Conservation (phyloP, 1,139 yeast genomes). For the Chernovozyma aurita region DNA sequence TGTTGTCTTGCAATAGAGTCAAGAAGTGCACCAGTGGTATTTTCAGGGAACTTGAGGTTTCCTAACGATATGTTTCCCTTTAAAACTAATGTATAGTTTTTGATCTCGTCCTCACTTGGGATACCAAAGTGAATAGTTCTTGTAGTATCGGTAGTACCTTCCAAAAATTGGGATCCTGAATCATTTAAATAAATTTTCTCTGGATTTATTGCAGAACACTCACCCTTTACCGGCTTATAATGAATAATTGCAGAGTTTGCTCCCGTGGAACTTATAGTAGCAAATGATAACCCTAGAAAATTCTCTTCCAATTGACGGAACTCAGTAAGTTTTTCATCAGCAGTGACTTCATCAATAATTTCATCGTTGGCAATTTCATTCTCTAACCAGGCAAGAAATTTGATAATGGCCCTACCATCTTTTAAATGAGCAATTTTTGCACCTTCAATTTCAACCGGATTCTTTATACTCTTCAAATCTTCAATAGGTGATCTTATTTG, state of each 20-base stretch:
- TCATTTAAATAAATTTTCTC: slow-evolving; percentile 80
- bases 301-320: slow-evolving; percentile 59
- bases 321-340: slow-evolving; percentile 63
- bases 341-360: slow-evolving; percentile 72
- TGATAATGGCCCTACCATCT: slow-evolving; percentile 80
- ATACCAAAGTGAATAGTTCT: slow-evolving; percentile 79
- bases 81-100: slow-evolving; percentile 81
- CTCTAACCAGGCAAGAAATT: slow-evolving; percentile 87
- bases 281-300: slow-evolving; percentile 83
- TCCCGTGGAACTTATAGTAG: slow-evolving; percentile 90
- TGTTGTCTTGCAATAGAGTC: slow-evolving; percentile 88
- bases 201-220: slow-evolving; percentile 68
- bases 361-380: slow-evolving; percentile 52
- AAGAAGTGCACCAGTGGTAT: slow-evolving; percentile 76
- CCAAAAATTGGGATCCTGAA: slow-evolving; percentile 89
- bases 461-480: slow-evolving; percentile 74
- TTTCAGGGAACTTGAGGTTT: slow-evolving; percentile 75
- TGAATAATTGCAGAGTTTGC: slow-evolving; percentile 92
- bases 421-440: slow-evolving; percentile 75
- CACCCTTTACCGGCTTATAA: slow-evolving; percentile 60
- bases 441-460: slow-evolving; percentile 66
- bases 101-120: slow-evolving; percentile 65
- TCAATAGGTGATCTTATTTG: slow-evolving; percentile 60
- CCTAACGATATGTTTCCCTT: slow-evolving; percentile 89
- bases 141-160: slow-evolving; percentile 96